Evolutionary conservation across 257 asterid species (phyloP).

Genomic region (Solanum rostratum): DNA sequence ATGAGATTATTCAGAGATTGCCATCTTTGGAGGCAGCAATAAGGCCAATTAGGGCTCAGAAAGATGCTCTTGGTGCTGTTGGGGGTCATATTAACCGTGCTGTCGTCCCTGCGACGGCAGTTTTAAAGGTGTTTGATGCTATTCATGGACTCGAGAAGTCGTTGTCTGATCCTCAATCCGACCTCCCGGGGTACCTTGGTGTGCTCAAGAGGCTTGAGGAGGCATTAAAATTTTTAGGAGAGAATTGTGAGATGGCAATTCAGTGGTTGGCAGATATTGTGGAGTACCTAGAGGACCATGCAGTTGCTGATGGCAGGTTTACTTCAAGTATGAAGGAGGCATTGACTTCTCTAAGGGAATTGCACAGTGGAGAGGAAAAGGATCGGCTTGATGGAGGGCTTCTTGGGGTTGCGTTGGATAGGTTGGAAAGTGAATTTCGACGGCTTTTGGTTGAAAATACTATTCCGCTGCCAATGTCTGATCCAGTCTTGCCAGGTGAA

Average conservation of each 20-base stretch:
- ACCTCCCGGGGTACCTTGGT: conserved; percentile 63
- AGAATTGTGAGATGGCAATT: conserved; percentile 75
- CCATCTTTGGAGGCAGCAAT: conserved; percentile 63
- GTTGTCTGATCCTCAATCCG: conserved; percentile 57
- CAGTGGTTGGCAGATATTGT: conserved; percentile 89
- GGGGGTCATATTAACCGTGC: conserved; percentile 87
- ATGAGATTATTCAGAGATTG: conserved; percentile 58
- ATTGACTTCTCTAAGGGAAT: conserved; percentile 32
- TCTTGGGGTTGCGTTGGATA: conserved; percentile 50
- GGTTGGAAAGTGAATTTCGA: conserved; percentile 64
- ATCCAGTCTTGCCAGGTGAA: conserved; percentile 37
- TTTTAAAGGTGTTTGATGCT: conserved; percentile 92
- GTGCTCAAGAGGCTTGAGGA: conserved; percentile 78
- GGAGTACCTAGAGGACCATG: conserved; percentile 77
- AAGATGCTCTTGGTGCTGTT: conserved; percentile 55
- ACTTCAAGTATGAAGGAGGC: conserved; percentile 59
- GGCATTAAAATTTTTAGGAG: conserved; percentile 68
- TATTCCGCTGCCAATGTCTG: conserved; percentile 62
- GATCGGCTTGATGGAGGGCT: conserved; percentile 77
- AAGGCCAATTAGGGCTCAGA: conserved; percentile 62
- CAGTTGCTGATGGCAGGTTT: conserved; percentile 59
- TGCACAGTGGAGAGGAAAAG: conserved; percentile 56
- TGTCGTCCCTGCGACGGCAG: conserved; percentile 91
- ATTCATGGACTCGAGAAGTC: conserved; percentile 83
- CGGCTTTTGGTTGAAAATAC: conserved; percentile 49